Evolutionary conservation across 768 basidiomycete genomes (phyloP), one percentile per base, ranked within the genome.

Genomic region (Trichaptum fuscoviolaceum): DNA sequence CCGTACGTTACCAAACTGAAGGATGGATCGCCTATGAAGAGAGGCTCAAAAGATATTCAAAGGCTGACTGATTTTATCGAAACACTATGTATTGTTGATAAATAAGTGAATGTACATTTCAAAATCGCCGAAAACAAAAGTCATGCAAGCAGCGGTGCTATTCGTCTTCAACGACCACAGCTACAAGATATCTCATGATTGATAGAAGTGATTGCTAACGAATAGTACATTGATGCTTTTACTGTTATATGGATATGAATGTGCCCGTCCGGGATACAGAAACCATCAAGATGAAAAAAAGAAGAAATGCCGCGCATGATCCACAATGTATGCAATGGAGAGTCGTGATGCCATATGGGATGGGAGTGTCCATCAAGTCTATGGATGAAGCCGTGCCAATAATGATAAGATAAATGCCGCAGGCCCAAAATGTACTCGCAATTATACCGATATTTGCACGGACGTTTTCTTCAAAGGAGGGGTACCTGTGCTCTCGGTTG

Each of bases 11-110:
- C 75, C 85, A 83, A 76, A 77, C 77, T 60, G 94, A 89, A 69
- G 96, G 96, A 0, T 99, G 97, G 97, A 81, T 85, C 35, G 96
- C 97, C 52, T 99, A 99, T 75, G 77, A 87, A 70, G 82, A 85
- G 69, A 82, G 93, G 15, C 59, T 61, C 12, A 61, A 20, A 23
- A 25, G 59, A 20, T 52, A 52, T 61, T 34, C 25, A 12, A 15
- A 25, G 59, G 59, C 23, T 61, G 57, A 3, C 18, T 61, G 15
- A 61, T 61, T 61, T 61, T 61, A 9, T 61, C 23, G 15, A 61
- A 61, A 61, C 24, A 3, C 15, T 9, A 25, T 61, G 23, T 34
- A 61, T 12, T 61, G 10, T 25, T 24, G 23, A 9, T 61, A 17
- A 25, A 34, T 61, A 61, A 2, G 59, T 18, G 3, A 34, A 18